Conservation (phyloP, 2,329 filamentous ascomycete species). For the Clonostachys rhizophaga region DNA sequence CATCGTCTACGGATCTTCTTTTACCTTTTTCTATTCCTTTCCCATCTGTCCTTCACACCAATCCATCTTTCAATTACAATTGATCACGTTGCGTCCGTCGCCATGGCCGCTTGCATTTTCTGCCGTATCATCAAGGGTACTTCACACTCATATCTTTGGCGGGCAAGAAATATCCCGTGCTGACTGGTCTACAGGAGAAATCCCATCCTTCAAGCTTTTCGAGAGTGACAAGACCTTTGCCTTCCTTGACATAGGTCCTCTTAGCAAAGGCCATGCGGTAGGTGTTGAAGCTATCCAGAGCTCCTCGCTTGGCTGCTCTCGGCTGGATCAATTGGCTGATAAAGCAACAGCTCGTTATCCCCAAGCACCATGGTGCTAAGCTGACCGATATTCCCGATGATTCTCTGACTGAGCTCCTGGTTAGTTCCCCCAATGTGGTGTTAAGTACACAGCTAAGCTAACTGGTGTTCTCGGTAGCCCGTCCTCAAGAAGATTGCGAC, state of each 20-base stretch:
- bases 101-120: constrained; percentile 77
- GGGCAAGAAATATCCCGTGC: background rate
- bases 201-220: constrained; percentile 93
- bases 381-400: constrained; percentile 92
- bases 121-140: constrained; percentile 95
- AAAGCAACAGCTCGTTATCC: constrained; percentile 75
- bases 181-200: constrained; percentile 62
- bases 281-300: constrained; percentile 16
- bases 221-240: constrained; percentile 91
- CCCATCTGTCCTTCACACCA: too few species aligned
- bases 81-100: background rate
- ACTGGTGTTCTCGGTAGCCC: constrained; percentile 15
- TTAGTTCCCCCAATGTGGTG: constrained; percentile 29
- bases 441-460: background rate
- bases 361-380: constrained; percentile 90
- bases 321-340: background rate
- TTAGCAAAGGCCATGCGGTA: constrained; percentile 87
- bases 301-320: constrained; percentile 74
- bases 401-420: constrained; percentile 74
- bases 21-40: too few species aligned
- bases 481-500: constrained; percentile 76
- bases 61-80: too few species aligned
- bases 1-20: too few species aligned
- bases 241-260: constrained; percentile 92
- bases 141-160: background rate